Evolutionary conservation across 768 basidiomycete genomes (phyloP).

Genomic region (Thelephora ganbajun): DNA sequence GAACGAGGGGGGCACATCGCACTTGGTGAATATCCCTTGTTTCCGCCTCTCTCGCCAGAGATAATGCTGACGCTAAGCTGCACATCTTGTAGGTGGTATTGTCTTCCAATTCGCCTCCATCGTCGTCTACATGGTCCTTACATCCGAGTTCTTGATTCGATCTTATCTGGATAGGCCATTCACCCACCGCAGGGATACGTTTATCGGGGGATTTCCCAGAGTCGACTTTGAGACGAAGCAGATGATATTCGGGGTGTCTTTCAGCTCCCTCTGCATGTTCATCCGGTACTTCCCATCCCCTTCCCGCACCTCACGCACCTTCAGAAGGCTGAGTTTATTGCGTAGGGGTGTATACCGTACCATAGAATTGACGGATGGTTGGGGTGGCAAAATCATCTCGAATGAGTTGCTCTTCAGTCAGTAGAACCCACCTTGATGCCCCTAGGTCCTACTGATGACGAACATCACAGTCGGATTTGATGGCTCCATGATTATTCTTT

Average conservation of each 20-base stretch:
- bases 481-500: conserved; percentile 31
- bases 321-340: neutral
- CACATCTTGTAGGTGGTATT: conserved; percentile 13
- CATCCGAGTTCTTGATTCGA: conserved; percentile 31
- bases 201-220: no score
- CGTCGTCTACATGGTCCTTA: conserved; percentile 23
- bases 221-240: no score
- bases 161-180: conserved; percentile 23
- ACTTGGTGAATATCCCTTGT: conserved; percentile 21
- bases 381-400: conserved; percentile 33
- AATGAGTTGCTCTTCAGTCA: conserved; percentile 35
- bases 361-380: conserved; percentile 34
- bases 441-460: neutral
- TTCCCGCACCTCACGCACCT: no score
- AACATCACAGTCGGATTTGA: conserved; percentile 30
- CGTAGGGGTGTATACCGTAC: conserved; percentile 35
- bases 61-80: conserved; percentile 2
- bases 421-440: conserved; percentile 9
- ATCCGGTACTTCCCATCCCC: conserved; percentile 30
- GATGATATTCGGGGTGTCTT: conserved; percentile 18
- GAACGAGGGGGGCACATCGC: conserved; percentile 36
- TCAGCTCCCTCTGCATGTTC: conserved; percentile 30
- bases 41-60: neutral
- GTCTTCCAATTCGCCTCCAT: conserved; percentile 24
- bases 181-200: no score